Base-by-base conservation (phyloP, 2,329 filamentous ascomycete species). In the Phyllachora maydis region DNA sequence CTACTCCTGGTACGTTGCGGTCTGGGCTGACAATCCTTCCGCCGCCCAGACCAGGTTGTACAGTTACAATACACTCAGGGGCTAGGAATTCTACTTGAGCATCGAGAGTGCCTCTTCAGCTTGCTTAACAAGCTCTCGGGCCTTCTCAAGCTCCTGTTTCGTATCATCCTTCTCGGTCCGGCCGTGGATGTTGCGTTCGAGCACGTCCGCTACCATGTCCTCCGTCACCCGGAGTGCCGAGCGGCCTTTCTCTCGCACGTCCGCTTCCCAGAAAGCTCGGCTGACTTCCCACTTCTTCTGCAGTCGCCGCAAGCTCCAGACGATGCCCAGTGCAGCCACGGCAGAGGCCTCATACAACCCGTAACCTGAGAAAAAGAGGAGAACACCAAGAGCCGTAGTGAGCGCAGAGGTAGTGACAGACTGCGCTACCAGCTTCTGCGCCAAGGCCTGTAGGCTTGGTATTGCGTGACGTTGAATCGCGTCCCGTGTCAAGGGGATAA, bases 371-470 rank as follows among this genome's bases (percentile, higher is more conserved):
- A 66, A 34, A 35, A 72, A 72, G 2, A 63, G 49, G 7, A 73
- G 49, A 1, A 46, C 58, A 1, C 58, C 60, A 1, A 73, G 49
- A 0, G 56, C 54, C 1, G 50, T 51, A 1, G 63, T 62, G 3
- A 76, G 49, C 4, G 67, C 65, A 0, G 77, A 75, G 0, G 78
- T 79, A 24, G 69, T 73, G 1, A 79, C 49, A 1, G 77, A 76
- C 37, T 82, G 70, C 4, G 90, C 42, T 4, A 92, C 68, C 2
- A 83, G 62, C 27, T 59, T 65, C 44, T 83, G 75, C 1, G 74
- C 73, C 1, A 79, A 52, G 2, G 73, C 67, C 38, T 81, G 75
- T 4, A 83, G 52, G 2, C 69, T 65, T 2, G 73, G 71, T 3
- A 82, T 59, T 0, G 71, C 77, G 29, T 65, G 58, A n/a, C 56